Conservation (phyloP, 768 basidiomycete genomes). For the Termitomyces sp. region DNA sequence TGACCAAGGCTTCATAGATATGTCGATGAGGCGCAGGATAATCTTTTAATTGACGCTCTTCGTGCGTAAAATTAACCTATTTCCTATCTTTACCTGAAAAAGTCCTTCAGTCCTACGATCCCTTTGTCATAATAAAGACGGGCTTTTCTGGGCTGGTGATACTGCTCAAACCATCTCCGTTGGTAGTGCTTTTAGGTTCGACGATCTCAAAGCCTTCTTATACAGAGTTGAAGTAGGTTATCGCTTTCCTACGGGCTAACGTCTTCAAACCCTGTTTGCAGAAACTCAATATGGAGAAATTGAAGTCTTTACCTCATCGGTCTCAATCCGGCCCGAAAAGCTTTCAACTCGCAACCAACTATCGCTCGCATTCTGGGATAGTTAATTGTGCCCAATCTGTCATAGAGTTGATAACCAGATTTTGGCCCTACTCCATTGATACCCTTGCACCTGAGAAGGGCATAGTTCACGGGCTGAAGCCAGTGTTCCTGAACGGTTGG, state of each 20-base stretch:
- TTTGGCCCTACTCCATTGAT: constrained; percentile 69
- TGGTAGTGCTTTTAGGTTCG: constrained; percentile 69
- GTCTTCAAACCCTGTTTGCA: not conserved
- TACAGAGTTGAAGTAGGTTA: constrained; percentile 55
- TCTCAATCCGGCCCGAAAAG: constrained; percentile 19
- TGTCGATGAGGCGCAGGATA: constrained; percentile 74
- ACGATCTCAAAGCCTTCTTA: constrained; percentile 67
- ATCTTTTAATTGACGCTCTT: constrained; percentile 60
- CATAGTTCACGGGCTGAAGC: constrained; percentile 48
- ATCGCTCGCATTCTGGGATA: constrained; percentile 71
- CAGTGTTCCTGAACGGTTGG: constrained; percentile 53
- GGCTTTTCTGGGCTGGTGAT: constrained; percentile 78
- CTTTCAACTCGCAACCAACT: constrained; percentile 64
- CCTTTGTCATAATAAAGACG: constrained; percentile 61
- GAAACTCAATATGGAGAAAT: constrained; percentile 11
- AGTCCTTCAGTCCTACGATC: constrained; percentile 48
- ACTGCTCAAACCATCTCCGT: constrained; percentile 76
- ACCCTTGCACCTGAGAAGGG: constrained; percentile 52
- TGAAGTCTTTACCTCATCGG: not conserved
- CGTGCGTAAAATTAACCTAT: constrained; percentile 31
- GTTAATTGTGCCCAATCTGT: constrained; percentile 68
- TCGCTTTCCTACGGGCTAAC: not conserved
- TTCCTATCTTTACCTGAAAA: not conserved
- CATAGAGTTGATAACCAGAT: constrained; percentile 54
- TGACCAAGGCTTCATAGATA: constrained; percentile 37